Evolutionary conservation across 176 grass and related monocot species (phyloP).

Genomic region (Rhynchospora pubera): DNA sequence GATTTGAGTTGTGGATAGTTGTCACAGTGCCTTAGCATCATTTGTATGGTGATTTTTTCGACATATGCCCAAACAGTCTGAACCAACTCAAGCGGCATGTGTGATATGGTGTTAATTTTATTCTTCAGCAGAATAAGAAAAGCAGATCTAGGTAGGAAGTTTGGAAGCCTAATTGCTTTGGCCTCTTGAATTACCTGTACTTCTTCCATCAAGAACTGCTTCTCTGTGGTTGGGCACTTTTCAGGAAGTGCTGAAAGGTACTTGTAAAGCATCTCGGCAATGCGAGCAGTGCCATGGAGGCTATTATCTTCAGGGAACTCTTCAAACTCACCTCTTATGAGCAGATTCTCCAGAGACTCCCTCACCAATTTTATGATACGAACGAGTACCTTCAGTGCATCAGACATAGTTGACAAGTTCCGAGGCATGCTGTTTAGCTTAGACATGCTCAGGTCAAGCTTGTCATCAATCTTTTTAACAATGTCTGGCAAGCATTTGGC

Average conservation of each 20-base stretch:
- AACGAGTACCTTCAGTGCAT: neutral
- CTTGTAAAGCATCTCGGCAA: constrained; percentile 16
- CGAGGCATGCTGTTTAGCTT: constrained; percentile 42
- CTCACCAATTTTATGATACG: constrained; percentile 11
- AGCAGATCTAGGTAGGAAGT: constrained; percentile 26
- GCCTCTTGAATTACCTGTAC: constrained; percentile 29
- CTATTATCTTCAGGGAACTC: constrained; percentile 21
- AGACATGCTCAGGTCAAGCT: constrained; percentile 16
- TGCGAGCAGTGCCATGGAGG: constrained; percentile 28
- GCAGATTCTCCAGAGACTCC: constrained; percentile 12
- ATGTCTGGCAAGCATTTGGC: constrained; percentile 40
- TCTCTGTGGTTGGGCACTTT: neutral
- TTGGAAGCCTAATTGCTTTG: constrained; percentile 32
- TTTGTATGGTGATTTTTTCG: neutral
- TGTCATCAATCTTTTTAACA: constrained; percentile 41
- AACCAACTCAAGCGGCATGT: constrained; percentile 15
- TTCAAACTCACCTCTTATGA: constrained; percentile 29
- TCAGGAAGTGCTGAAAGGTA: constrained; percentile 1
- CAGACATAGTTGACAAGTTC: neutral
- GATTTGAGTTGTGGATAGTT: constrained; percentile 42
- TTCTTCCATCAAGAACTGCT: constrained; percentile 49
- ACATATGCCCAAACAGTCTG: constrained; percentile 32
- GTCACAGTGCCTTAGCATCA: neutral
- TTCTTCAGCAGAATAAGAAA: constrained; percentile 23
- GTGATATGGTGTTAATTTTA: neutral